Percentiles rank a stretch among this genome's conserved stretches.
phyloP scores from a whole-genome alignment of 345 rosid genomes.

The Citrus maxima region DNA sequence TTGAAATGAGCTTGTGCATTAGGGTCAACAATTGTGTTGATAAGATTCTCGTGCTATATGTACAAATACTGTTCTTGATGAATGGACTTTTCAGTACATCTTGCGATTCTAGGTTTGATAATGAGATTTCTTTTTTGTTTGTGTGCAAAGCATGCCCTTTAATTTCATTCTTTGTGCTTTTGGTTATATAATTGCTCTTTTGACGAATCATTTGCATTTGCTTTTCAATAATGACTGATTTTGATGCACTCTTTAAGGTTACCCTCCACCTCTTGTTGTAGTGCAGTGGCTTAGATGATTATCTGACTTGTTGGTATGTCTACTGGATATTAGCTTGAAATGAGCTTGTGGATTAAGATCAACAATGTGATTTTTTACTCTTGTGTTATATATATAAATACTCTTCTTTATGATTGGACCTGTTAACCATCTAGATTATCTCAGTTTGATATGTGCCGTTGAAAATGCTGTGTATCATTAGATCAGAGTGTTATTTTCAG shows the following conservation, averaged over 20 bases:
- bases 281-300: neutral
- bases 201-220: neutral
- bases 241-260: neutral
- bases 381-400: neutral
- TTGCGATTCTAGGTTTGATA: neutral
- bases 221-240: neutral
- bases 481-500: neutral
- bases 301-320: neutral
- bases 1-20: neutral
- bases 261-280: neutral
- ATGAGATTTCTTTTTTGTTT: neutral
- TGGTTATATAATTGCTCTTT: neutral
- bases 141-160: conserved; percentile 1
- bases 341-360: neutral
- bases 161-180: neutral
- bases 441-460: neutral
- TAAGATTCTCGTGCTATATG: neutral
- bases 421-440: neutral
- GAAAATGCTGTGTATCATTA: neutral
- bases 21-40: neutral
- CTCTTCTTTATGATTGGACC: neutral
- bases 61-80: neutral
- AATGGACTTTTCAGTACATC: neutral
- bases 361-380: neutral
- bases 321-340: neutral